Evolutionary conservation across 306 rosid species (phyloP).

Genomic region (Casuarina equisetifolia): DNA sequence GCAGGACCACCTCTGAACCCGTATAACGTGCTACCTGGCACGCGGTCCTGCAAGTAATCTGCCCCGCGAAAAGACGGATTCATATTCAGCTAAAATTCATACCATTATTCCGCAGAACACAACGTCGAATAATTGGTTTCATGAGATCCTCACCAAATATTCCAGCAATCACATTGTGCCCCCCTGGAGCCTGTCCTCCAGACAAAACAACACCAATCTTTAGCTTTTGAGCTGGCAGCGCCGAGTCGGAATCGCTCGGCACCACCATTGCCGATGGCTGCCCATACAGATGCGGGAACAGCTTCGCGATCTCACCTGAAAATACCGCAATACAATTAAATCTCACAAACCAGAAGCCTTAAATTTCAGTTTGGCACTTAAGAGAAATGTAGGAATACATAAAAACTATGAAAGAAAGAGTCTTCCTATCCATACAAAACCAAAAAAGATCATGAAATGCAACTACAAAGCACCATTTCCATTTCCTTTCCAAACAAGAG

Average conservation of each 20-base stretch:
- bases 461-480: background rate
- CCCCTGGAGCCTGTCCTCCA: constrained; percentile 99
- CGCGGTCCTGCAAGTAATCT: constrained; percentile 92
- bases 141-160: constrained; percentile 60
- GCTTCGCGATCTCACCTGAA: constrained; percentile 89
- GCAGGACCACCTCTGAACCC: constrained; percentile 98
- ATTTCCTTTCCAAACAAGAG: background rate
- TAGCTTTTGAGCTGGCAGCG: constrained; percentile 44
- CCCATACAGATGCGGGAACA: constrained; percentile 82
- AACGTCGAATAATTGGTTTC: background rate
- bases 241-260: constrained; percentile 36
- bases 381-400: background rate
- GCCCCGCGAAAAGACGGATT: constrained; percentile 1
- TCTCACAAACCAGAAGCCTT: background rate
- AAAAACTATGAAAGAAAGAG: background rate
- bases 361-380: background rate
- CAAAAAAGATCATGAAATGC: background rate
- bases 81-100: background rate
- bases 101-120: background rate
- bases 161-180: constrained; percentile 96
- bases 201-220: constrained; percentile 96
- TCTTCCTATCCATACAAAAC: background rate
- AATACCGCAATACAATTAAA: constrained; percentile 10
- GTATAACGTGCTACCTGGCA: constrained; percentile 75
- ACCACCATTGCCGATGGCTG: constrained; percentile 77